Evolutionary conservation across 2,329 filamentous ascomycete species (phyloP).

Genomic region (Neodidymelliopsis sp.): DNA sequence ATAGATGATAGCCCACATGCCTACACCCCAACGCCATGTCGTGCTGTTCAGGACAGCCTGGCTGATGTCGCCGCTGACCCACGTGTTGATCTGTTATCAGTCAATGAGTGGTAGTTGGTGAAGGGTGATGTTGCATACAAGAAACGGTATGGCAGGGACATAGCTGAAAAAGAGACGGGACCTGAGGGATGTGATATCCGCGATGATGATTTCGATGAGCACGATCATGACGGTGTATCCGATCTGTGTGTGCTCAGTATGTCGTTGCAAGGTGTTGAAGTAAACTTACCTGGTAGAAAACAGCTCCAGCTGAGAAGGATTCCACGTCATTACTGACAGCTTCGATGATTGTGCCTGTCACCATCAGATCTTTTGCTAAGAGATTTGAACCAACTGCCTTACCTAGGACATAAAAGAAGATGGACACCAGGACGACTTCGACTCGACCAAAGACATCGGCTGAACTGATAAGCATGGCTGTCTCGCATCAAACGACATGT

Average conservation of each 20-base stretch:
- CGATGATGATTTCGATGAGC: slow-evolving; percentile 69
- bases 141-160: slow-evolving; percentile 16
- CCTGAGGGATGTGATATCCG: slow-evolving; percentile 68
- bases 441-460: slow-evolving; percentile 68
- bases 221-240: slow-evolving; percentile 69
- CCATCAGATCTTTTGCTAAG: slow-evolving; percentile 11
- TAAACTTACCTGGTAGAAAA: slow-evolving; percentile 31
- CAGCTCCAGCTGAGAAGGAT: slow-evolving; percentile 59
- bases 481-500: background rate
- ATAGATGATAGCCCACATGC: slow-evolving; percentile 69
- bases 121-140: background rate
- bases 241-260: slow-evolving; percentile 36
- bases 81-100: slow-evolving; percentile 59
- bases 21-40: slow-evolving; percentile 67
- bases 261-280: background rate
- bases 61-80: slow-evolving; percentile 68
- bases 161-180: slow-evolving; percentile 55
- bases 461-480: slow-evolving; percentile 58
- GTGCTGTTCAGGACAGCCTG: slow-evolving; percentile 58
- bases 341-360: slow-evolving; percentile 60
- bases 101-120: background rate
- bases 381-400: background rate
- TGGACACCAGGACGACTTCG: slow-evolving; percentile 63
- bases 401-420: slow-evolving; percentile 63
- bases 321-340: slow-evolving; percentile 58